A percentile compares a stretch with the other conserved stretches of the same genome.
These are phyloP conservation scores for Suillus hirtellus DNA, from an alignment of 768 basidiomycete genomes.

Conservation along the genomic window DNA sequence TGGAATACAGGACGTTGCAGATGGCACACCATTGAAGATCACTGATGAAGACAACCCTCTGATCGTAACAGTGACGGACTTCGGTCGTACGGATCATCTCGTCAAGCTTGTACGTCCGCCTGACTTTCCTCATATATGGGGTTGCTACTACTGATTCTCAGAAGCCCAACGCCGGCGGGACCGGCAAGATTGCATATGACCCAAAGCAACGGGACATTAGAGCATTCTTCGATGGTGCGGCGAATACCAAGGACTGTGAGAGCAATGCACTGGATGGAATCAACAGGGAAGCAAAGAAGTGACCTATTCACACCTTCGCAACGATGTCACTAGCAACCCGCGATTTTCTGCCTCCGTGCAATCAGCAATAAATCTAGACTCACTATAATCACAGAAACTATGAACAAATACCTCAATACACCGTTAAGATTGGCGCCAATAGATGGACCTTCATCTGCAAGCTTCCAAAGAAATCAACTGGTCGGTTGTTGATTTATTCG, in stretches of 20 bases:
- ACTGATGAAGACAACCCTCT: constrained; percentile 34
- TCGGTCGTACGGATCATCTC: constrained; percentile 60
- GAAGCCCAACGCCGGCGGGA: constrained; percentile 75
- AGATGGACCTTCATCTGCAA: constrained; percentile 58
- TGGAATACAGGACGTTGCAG: constrained; percentile 28
- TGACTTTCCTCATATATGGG: not conserved
- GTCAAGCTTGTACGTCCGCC: constrained; percentile 50
- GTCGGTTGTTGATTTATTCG: constrained; percentile 53
- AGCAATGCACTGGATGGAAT: constrained; percentile 33
- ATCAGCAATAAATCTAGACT: not conserved
- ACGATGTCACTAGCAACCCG: not conserved
- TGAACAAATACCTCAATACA: not conserved
- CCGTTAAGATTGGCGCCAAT: constrained; percentile 45
- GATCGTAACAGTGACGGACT: constrained; percentile 46
- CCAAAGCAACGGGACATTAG: constrained; percentile 75
- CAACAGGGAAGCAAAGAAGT: constrained; percentile 4
- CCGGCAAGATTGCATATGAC: constrained; percentile 70
- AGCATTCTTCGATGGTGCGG: constrained; percentile 60
- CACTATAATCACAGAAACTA: not conserved
- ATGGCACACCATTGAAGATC: constrained; percentile 23
- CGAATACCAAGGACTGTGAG: constrained; percentile 19
- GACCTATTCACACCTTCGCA: not conserved
- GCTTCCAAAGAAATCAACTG: constrained; percentile 47
- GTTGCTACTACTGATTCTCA: constrained; percentile 28
- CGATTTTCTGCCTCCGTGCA: not conserved